A percentile compares a stretch with the other conserved stretches of the same genome.
These are phyloP conservation scores for Fusarium albidum DNA, from an alignment of 2,329 filamentous ascomycete species.

Conservation along the genomic window DNA sequence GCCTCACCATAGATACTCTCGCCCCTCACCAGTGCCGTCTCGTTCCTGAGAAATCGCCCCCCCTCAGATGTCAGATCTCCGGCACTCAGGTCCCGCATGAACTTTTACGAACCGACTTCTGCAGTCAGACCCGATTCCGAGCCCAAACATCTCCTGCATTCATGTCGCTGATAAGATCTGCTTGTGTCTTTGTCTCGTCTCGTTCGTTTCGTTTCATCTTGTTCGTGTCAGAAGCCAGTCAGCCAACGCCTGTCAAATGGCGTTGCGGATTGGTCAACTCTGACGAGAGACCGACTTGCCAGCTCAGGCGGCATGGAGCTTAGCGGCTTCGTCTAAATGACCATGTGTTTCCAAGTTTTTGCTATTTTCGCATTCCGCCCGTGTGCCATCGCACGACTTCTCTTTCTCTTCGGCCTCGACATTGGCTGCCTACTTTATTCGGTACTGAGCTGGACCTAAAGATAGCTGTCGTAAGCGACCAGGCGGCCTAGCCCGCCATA, in stretches of 20 bases:
- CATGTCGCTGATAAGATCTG: background rate
- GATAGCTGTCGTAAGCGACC: slow-evolving; percentile 12
- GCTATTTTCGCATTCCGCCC: slow-evolving; percentile 5
- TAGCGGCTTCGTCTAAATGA: slow-evolving; percentile 2
- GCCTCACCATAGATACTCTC: too few species aligned
- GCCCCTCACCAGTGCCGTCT: background rate
- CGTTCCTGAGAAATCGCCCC: slow-evolving; percentile 14
- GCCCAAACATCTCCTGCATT: background rate
- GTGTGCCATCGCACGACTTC: slow-evolving; percentile 6
- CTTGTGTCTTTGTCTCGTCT: too few species aligned
- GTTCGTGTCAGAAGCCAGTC: background rate
- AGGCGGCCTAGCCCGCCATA: background rate
- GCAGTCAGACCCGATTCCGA: background rate
- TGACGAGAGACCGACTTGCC: background rate
- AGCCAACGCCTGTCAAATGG: background rate
- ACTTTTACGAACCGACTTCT: background rate
- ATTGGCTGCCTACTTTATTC: background rate
- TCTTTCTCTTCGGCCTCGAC: background rate
- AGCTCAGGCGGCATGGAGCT: too few species aligned
- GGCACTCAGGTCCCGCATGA: slow-evolving; percentile 1
- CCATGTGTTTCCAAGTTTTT: slow-evolving; percentile 11
- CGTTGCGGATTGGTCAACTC: background rate
- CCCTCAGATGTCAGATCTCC: slow-evolving; percentile 6
- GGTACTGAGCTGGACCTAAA: slow-evolving; percentile 13
- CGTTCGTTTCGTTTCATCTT: background rate